phyloP scores from a whole-genome alignment of 129 eudicot species.

The Flaveria ramosissima region DNA sequence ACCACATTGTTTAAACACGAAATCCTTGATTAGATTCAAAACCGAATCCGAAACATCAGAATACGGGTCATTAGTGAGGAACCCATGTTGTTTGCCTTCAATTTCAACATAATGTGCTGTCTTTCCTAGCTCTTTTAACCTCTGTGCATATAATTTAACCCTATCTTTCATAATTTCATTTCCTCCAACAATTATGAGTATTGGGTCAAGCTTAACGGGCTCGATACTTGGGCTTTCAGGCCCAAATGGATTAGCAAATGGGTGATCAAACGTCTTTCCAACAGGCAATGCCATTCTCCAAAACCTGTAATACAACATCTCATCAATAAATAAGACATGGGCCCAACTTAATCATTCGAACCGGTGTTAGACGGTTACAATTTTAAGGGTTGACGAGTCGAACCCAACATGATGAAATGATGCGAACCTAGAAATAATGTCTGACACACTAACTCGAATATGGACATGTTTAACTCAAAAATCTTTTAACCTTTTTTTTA shows the following conservation, averaged over 20 bases:
- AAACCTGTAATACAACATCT: constrained; percentile 44
- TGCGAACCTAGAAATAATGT: no score
- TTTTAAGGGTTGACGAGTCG: no score
- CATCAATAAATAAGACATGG: background rate
- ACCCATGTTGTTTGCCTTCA: constrained; percentile 69
- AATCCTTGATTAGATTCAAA: constrained; percentile 43
- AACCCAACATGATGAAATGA: no score
- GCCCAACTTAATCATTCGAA: background rate
- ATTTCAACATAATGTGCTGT: constrained; percentile 44
- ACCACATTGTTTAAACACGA: constrained; percentile 39
- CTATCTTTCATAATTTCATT: constrained; percentile 71
- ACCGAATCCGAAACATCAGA: constrained; percentile 47
- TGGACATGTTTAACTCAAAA: background rate
- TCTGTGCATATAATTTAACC: constrained; percentile 50
- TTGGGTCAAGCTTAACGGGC: constrained; percentile 57
- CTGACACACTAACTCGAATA: background rate
- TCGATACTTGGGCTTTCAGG: constrained; percentile 61
- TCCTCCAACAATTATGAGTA: constrained; percentile 61
- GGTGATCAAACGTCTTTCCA: constrained; percentile 60
- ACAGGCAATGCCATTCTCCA: constrained; percentile 81
- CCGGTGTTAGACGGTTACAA: background rate
- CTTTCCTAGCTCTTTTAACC: constrained; percentile 54
- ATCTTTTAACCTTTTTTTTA: background rate
- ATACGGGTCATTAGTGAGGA: constrained; percentile 57
- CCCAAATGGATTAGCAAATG: constrained; percentile 86